Percentiles rank a stretch among this genome's conserved stretches.
Evolutionary conservation across 345 rosid genomes (phyloP).

Genomic region (Bretschneidera sinensis): DNA sequence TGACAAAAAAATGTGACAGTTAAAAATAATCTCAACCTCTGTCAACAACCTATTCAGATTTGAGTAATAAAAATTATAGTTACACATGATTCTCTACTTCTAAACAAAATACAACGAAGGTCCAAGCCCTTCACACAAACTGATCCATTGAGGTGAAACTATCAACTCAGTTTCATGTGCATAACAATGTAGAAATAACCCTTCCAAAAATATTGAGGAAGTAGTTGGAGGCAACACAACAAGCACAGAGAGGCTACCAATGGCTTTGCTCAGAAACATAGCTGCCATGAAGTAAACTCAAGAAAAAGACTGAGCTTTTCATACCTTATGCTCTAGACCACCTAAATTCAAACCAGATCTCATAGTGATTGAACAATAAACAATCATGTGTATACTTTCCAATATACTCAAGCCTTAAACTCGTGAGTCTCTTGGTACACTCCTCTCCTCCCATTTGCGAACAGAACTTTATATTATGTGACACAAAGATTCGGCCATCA

Average conservation of each 20-base stretch:
- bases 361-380: slow-evolving; percentile 90
- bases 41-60: background rate
- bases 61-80: too few relatives aligned
- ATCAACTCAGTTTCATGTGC: background rate
- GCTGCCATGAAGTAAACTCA: slow-evolving; percentile 3
- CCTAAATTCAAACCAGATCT: too few relatives aligned
- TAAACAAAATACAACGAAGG: background rate
- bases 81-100: background rate
- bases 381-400: slow-evolving; percentile 82
- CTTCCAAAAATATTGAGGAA: background rate
- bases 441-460: slow-evolving; percentile 72
- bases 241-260: background rate
- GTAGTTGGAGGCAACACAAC: background rate
- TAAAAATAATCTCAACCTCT: background rate
- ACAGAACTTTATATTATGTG: slow-evolving; percentile 90
- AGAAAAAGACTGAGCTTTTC: too few relatives aligned
- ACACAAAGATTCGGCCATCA: slow-evolving; percentile 82
- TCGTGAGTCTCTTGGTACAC: slow-evolving; percentile 62
- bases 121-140: background rate
- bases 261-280: background rate
- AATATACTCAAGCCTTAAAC: slow-evolving; percentile 72
- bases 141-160: background rate
- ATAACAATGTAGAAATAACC: background rate
- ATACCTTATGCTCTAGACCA: too few relatives aligned
- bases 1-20: background rate